Percentiles rank a stretch among this genome's conserved stretches.
These are phyloP conservation scores for Verticillium longisporum DNA, from an alignment of 2,329 filamentous ascomycete species.

Conservation along the genomic window DNA sequence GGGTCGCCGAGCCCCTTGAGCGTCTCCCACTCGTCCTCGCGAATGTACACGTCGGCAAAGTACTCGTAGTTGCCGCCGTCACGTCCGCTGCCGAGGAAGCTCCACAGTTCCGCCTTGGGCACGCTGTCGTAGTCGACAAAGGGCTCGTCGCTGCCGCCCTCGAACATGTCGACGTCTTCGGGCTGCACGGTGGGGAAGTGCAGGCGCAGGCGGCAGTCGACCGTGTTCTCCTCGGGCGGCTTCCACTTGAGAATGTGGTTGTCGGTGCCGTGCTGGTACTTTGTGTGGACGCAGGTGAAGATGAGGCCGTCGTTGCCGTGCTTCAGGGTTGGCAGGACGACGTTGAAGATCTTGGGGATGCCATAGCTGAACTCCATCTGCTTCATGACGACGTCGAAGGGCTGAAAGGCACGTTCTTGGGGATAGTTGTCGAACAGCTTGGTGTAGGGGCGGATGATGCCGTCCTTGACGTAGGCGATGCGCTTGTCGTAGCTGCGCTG, in stretches of 20 bases:
- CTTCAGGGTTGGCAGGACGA: constrained; percentile 73
- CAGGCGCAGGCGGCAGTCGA: constrained; percentile 81
- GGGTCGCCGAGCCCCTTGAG: constrained; percentile 69
- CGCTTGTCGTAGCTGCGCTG: constrained; percentile 80
- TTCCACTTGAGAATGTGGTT: constrained; percentile 97
- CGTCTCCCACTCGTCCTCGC: constrained; percentile 73
- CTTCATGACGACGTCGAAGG: constrained; percentile 83
- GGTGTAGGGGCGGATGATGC: constrained; percentile 66
- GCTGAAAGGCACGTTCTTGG: constrained; percentile 60
- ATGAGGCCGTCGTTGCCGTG: constrained; percentile 97
- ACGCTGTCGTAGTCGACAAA: constrained; percentile 74
- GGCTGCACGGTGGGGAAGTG: constrained; percentile 68
- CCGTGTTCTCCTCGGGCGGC: constrained; percentile 86
- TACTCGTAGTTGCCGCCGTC: constrained; percentile 48
- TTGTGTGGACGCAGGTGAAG: constrained; percentile 86
- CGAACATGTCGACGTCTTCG: constrained; percentile 56
- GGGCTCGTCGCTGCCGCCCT: constrained; percentile 29
- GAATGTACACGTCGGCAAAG: constrained; percentile 63
- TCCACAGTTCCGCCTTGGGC: constrained; percentile 66
- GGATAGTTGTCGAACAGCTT: constrained; percentile 59
- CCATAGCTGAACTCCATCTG: constrained; percentile 84
- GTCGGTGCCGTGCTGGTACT: constrained; percentile 88
- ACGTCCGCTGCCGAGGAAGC: constrained; percentile 55
- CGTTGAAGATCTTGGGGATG: constrained; percentile 84
- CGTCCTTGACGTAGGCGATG: constrained; percentile 75